Evolutionary conservation across 805 yeast genomes (phyloP).

Genomic region (Saccharomycopsis microspora): DNA sequence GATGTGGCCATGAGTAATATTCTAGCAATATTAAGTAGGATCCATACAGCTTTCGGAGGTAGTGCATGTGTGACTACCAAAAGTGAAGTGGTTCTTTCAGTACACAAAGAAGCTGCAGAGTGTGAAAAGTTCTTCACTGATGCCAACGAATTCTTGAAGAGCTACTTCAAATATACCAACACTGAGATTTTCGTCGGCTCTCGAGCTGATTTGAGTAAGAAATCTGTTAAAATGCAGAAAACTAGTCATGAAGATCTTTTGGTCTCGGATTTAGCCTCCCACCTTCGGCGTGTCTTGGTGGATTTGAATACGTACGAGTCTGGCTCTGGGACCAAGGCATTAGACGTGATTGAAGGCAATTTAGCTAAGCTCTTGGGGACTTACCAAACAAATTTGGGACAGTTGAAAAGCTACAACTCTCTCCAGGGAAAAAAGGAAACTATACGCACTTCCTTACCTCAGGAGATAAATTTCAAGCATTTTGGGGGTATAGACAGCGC

Average conservation of each 20-base stretch:
- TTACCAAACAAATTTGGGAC: neutral
- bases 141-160: neutral
- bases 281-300: too few species aligned
- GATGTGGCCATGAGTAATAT: neutral
- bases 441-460: too few species aligned
- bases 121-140: neutral
- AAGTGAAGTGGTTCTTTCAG: neutral
- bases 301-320: too few species aligned
- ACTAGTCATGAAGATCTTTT: too few species aligned
- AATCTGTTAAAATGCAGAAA: too few species aligned
- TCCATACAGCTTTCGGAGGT: neutral
- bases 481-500: too few species aligned
- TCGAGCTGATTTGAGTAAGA: too few species aligned
- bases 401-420: neutral
- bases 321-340: neutral
- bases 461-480: too few species aligned
- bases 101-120: neutral
- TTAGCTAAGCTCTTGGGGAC: neutral
- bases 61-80: neutral
- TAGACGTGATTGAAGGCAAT: slow-evolving; percentile 1
- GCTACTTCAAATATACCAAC: too few species aligned
- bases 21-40: neutral
- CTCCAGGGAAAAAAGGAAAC: neutral
- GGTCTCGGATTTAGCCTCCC: too few species aligned
- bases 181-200: too few species aligned